Evolutionary conservation across 2,329 filamentous ascomycete genomes (phyloP), one percentile per base, ranked within the genome.

Genomic region (Trichoderma asperellum): DNA sequence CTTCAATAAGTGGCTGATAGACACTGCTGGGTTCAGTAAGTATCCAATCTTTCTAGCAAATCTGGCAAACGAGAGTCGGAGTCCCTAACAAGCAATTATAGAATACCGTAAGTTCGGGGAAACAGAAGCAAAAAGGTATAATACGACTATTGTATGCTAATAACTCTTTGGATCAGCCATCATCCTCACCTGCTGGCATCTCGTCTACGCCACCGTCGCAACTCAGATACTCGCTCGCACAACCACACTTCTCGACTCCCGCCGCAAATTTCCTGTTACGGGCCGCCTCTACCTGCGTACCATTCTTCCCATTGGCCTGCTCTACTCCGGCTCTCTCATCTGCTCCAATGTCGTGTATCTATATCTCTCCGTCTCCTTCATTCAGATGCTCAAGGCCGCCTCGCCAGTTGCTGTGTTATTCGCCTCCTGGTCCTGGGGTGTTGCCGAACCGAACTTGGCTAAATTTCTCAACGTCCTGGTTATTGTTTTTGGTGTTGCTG

Each of bases 1-100:
- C 71, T 96, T 96, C 86, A 97, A 97, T 85, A 97, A 97, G 83
- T 94, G 91, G 88, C 88, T 97, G 61, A 86, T 97, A 70, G 88
- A 92, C 77, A 89, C 88, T 71, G 87, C 87, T 75, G 87, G 91
- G 69, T 95, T 95, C 80, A 86, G 91, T 93, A 83, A 84, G 90
- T 85, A 11, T 40, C 14, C n/a, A 4, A 18, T 18, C 52, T 29
- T 57, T 8, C 0, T 12, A 18, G 2, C 5, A 18, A 18, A 24
- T 35, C 35, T 27, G 4, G 32, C 14, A 5, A 35, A 58, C 8
- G 27, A 5, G 29, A 58, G 47, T n/a, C 52, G 56, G 29, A 58
- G 47, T n/a, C 52, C 49, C 69, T 58, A 71, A 70, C 64, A 14
- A 57, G 7, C 4, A 37, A 43, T 37, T 60, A 14, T 52, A 72